A percentile compares a stretch with the other conserved stretches of the same genome.
phyloP scores from a whole-genome alignment of 2,329 filamentous ascomycete genomes.

The Pyrenophora seminiperda region DNA sequence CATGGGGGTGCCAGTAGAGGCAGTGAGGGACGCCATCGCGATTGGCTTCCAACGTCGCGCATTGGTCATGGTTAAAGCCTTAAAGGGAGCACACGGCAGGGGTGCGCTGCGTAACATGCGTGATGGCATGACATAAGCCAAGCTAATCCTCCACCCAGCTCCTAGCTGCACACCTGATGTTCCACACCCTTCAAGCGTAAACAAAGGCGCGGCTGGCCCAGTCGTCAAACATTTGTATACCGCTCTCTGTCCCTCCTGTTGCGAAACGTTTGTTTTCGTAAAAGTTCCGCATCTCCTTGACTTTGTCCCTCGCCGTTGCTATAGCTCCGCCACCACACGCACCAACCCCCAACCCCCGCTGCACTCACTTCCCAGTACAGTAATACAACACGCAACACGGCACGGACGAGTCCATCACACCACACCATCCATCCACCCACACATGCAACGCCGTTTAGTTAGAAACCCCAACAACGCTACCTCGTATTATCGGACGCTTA shows the following conservation, averaged over 20 bases:
- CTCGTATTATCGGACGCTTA: constrained; percentile 6
- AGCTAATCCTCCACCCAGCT: constrained; percentile 1
- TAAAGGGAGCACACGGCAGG: not conserved
- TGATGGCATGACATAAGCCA: constrained; percentile 16
- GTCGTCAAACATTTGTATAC: no score
- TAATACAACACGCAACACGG: not conserved
- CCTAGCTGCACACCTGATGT: not conserved
- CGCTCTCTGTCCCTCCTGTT: no score
- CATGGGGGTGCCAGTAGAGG: constrained; percentile 35
- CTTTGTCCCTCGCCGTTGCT: not conserved
- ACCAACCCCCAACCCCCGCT: not conserved
- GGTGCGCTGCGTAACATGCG: not conserved
- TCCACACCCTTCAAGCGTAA: not conserved
- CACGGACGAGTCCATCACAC: not conserved
- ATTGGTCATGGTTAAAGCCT: constrained; percentile 20
- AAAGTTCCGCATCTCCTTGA: no score
- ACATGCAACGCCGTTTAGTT: not conserved
- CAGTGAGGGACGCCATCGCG: constrained; percentile 35
- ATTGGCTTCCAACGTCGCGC: constrained; percentile 22
- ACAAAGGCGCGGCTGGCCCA: not conserved
- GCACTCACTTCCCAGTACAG: not conserved
- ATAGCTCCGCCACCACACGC: not conserved
- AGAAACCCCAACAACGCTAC: not conserved
- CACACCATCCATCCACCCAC: no score
- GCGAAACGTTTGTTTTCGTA: no score